Evolutionary conservation across 192 early-diverging fungal species (phyloP).

Genomic region (Backusella westeae): DNA sequence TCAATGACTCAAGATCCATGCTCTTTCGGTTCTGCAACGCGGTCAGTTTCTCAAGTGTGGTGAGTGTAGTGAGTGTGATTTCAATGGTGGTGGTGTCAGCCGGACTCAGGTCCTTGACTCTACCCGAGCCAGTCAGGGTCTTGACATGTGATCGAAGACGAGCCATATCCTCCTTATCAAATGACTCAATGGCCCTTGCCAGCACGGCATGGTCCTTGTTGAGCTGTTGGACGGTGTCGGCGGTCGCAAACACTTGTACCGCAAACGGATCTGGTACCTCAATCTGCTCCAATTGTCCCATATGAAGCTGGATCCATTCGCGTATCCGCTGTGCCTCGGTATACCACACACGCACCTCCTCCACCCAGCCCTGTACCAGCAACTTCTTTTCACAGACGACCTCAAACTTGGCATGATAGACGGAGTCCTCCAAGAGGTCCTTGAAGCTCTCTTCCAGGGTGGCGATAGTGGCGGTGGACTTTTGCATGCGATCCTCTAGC

Average conservation of each 20-base stretch:
- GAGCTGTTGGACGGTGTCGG: slow-evolving; percentile 30
- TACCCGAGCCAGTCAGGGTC: slow-evolving; percentile 32
- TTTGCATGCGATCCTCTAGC: slow-evolving; percentile 20
- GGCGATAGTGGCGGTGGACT: neutral
- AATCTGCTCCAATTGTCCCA: slow-evolving; percentile 29
- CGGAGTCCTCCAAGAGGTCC: neutral
- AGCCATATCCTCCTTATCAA: slow-evolving; percentile 44
- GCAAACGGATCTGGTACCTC: slow-evolving; percentile 22
- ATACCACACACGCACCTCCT: slow-evolving; percentile 37
- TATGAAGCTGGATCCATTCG: slow-evolving; percentile 37
- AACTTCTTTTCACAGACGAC: slow-evolving; percentile 21
- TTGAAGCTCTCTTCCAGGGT: neutral
- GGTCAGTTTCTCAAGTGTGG: slow-evolving; percentile 37
- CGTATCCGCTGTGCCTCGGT: slow-evolving; percentile 37
- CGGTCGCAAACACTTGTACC: neutral
- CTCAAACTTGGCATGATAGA: slow-evolving; percentile 14
- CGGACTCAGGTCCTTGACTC: slow-evolving; percentile 35
- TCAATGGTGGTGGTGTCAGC: slow-evolving; percentile 48
- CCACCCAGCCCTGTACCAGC: slow-evolving; percentile 30
- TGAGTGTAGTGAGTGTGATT: slow-evolving; percentile 40
- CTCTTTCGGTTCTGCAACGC: slow-evolving; percentile 22
- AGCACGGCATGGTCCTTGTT: slow-evolving; percentile 31
- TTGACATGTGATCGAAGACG: slow-evolving; percentile 44
- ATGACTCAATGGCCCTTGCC: slow-evolving; percentile 38
- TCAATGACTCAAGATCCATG: slow-evolving; percentile 27